Conservation (phyloP, 2,329 filamentous ascomycete species). For the Exophiala aquamarina region DNA sequence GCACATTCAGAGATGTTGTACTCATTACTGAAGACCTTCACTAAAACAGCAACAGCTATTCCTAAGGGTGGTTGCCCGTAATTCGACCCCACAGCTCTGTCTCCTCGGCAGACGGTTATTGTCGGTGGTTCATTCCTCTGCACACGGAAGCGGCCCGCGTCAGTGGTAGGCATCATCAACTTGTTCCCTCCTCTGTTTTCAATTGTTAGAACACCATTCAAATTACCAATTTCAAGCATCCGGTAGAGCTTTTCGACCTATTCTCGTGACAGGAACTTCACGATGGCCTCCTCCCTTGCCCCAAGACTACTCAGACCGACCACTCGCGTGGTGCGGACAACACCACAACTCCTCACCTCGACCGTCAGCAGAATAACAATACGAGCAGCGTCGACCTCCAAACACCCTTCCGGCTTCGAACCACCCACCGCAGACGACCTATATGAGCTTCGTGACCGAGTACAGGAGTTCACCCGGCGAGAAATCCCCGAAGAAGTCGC, state of each 20-base stretch:
- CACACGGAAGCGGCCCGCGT: too few relatives aligned
- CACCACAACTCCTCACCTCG: constrained; percentile 3
- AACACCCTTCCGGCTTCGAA: constrained; percentile 65
- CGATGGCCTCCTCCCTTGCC: constrained; percentile 13
- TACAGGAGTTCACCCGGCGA: constrained; percentile 85
- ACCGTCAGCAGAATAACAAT: not conserved
- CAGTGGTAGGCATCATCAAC: too few relatives aligned
- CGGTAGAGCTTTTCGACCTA: not conserved
- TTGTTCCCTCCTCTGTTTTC: too few relatives aligned
- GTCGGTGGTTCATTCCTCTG: not conserved
- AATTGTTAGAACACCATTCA: too few relatives aligned
- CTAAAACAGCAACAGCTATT: too few relatives aligned
- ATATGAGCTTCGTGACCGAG: constrained; percentile 75
- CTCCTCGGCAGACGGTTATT: too few relatives aligned
- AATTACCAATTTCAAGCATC: too few relatives aligned
- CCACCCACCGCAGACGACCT: constrained; percentile 72
- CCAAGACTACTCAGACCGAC: constrained; percentile 9
- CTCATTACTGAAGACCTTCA: too few relatives aligned
- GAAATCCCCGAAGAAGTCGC: constrained; percentile 85
- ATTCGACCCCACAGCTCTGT: too few relatives aligned
- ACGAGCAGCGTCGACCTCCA: constrained; percentile 54
- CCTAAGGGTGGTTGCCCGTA: too few relatives aligned
- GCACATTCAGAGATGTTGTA: too few relatives aligned
- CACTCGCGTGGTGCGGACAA: not conserved
- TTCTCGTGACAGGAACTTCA: too few relatives aligned